Conservation (phyloP, 2,329 filamentous ascomycete genomes). For the Epichloe festucae region DNA sequence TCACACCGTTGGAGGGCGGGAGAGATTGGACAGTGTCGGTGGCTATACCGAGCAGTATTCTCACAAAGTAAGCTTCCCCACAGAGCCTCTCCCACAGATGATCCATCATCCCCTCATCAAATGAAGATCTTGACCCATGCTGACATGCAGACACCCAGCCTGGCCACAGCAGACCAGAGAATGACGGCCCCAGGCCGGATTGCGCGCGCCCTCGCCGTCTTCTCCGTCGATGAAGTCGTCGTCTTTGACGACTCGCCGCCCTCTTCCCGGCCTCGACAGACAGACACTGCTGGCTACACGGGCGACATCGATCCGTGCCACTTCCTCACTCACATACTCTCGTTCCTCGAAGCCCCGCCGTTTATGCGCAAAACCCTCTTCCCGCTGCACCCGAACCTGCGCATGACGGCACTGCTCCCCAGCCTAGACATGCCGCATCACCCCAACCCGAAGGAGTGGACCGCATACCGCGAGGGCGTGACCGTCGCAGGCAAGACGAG, state of each 20-base stretch:
- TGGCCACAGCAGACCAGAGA: slow-evolving; percentile 61
- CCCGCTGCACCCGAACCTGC: slow-evolving; percentile 64
- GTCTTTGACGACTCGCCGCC: slow-evolving; percentile 59
- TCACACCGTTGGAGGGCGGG: slow-evolving; percentile 47
- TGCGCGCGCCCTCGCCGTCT: slow-evolving; percentile 69
- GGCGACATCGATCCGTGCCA: slow-evolving; percentile 64
- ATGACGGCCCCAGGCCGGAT: slow-evolving; percentile 61
- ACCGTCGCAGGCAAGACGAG: slow-evolving; percentile 36
- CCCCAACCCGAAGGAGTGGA: slow-evolving; percentile 61
- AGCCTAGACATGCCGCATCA: slow-evolving; percentile 80
- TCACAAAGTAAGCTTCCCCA: slow-evolving; percentile 46
- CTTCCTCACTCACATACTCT: slow-evolving; percentile 67
- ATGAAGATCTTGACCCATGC: too few relatives aligned
- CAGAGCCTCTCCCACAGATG: background rate
- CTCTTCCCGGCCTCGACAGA: slow-evolving; percentile 29
- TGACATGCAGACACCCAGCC: slow-evolving; percentile 29
- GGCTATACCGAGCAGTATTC: slow-evolving; percentile 65
- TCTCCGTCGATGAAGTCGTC: slow-evolving; percentile 73
- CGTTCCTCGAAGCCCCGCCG: slow-evolving; percentile 73
- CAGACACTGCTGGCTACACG: slow-evolving; percentile 45
- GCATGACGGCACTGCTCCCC: slow-evolving; percentile 58
- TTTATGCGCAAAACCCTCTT: slow-evolving; percentile 68
- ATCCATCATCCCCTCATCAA: background rate
- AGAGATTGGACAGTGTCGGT: slow-evolving; percentile 64
- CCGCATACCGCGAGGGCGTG: slow-evolving; percentile 68